Conservation (phyloP, 257 asterid genomes). For the Apocynum venetum region DNA sequence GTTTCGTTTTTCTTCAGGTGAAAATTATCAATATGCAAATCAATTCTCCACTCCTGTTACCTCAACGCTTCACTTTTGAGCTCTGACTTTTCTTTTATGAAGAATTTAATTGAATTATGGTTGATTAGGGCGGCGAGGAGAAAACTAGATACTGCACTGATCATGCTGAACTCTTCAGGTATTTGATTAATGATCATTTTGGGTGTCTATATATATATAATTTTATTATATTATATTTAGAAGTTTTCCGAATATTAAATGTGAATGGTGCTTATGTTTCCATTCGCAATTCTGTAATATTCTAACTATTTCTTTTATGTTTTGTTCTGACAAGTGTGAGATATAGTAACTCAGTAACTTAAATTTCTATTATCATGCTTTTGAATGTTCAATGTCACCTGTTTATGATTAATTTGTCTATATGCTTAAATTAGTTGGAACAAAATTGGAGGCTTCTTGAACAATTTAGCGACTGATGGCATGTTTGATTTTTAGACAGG, state of each 20-base stretch:
- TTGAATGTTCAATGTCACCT: background rate
- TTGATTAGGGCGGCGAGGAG: constrained; percentile 83
- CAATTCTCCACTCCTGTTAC: background rate
- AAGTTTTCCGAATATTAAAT: background rate
- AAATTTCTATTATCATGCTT: background rate
- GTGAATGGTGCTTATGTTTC: background rate
- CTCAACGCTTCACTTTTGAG: background rate
- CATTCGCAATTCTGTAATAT: background rate
- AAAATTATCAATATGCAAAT: background rate
- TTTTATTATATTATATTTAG: no score
- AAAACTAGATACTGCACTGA: constrained; percentile 81
- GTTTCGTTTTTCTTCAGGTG: constrained; percentile 73
- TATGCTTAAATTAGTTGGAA: background rate
- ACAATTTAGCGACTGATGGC: constrained; percentile 17
- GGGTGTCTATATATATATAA: background rate
- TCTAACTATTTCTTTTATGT: background rate
- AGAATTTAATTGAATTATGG: constrained; percentile 8
- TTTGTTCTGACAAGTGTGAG: background rate
- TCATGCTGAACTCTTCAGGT: constrained; percentile 85
- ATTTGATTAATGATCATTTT: constrained; percentile 6
- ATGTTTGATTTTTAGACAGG: constrained; percentile 59
- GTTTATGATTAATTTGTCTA: background rate
- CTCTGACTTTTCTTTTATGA: background rate
- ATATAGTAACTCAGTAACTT: background rate
- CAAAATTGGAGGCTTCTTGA: constrained; percentile 2